Base-by-base conservation (phyloP, 352 stramenopile species). In the Sclerospora graminicola region DNA sequence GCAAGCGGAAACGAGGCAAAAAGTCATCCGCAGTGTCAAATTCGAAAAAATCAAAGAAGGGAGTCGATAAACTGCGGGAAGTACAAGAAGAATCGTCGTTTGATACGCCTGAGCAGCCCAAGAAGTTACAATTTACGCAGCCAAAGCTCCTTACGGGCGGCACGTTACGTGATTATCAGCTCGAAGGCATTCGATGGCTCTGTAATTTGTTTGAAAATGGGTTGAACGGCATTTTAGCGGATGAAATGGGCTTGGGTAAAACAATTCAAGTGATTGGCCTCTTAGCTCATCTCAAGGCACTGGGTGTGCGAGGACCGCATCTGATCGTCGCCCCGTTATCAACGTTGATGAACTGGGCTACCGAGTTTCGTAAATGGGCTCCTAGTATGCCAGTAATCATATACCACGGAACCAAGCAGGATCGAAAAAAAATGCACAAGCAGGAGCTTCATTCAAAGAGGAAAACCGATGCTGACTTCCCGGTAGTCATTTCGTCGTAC, bases 271-370 rank as follows among this genome's bases (percentile, higher is more conserved):
- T 93, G 14, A 94, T 95, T 32, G 82, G 86, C 0, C 91, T 98
- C 43, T 61, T 99, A 11, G 78, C 95, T 36, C 83, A 98, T 43
- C 63, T 99, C 7, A 88, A 96, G 44, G 71, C 78, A 15, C 71
- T 94, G 18, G 73, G 91, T 18, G 88, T 88, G 33, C 78, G 77
- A 5, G 92, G 94, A 2, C 97, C 97, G 11, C 98, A 96, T 61
- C 68, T 99, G 6, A 83, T 99, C 35, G 85, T 99, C 14, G 96
- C 94, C 19, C 97, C 97, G 11, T 72, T 99, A 6, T 98, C 93
- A 15, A 99, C 96, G 20, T 74, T 99, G 24, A 80, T 88, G 27
- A 98, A 99, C 67, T 99, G 97, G 97, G 61, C 98, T 26, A 70
- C 95, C 8, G 82, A 93, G 57, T 93, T 93, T 50, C 49, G 53